Percentiles rank a stretch among this genome's conserved stretches.
These are phyloP conservation scores for Sophora flavescens DNA, from an alignment of 306 rosid genomes.

Conservation along the genomic window DNA sequence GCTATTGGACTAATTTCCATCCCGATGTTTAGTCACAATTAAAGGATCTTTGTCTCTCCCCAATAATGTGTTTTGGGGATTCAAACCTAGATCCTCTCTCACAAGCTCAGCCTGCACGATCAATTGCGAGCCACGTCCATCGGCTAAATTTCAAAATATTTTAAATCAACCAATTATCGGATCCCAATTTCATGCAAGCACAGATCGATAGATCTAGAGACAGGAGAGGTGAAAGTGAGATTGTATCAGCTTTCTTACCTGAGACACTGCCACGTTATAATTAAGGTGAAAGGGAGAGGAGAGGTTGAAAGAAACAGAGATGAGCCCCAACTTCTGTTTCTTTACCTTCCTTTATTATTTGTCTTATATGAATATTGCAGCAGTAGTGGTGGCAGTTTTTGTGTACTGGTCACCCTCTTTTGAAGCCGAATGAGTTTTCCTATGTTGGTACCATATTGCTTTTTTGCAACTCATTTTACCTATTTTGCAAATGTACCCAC, in stretches of 20 bases:
- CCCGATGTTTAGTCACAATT: no score
- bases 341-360: slow-evolving; percentile 52
- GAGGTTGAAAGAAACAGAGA: slow-evolving; percentile 44
- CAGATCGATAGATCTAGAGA: slow-evolving; percentile 43
- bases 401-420: slow-evolving; percentile 57
- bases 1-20: no score
- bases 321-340: slow-evolving; percentile 41
- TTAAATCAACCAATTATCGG: slow-evolving; percentile 29
- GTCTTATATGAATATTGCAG: slow-evolving; percentile 47
- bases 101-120: no score
- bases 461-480: slow-evolving; percentile 37
- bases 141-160: neutral
- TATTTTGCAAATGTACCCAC: slow-evolving; percentile 34
- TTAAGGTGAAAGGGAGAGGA: slow-evolving; percentile 56
- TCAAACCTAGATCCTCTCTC: no score
- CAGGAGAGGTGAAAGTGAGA: slow-evolving; percentile 50
- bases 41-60: no score
- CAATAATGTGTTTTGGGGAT: no score
- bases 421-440: slow-evolving; percentile 49
- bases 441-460: slow-evolving; percentile 36
- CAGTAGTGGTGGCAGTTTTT: slow-evolving; percentile 54
- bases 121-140: no score
- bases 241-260: slow-evolving; percentile 55
- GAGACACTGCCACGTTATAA: slow-evolving; percentile 57
- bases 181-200: slow-evolving; percentile 55